Conservation (phyloP, 2,329 filamentous ascomycete genomes). For the Lasiodiplodia gonubiensis region DNA sequence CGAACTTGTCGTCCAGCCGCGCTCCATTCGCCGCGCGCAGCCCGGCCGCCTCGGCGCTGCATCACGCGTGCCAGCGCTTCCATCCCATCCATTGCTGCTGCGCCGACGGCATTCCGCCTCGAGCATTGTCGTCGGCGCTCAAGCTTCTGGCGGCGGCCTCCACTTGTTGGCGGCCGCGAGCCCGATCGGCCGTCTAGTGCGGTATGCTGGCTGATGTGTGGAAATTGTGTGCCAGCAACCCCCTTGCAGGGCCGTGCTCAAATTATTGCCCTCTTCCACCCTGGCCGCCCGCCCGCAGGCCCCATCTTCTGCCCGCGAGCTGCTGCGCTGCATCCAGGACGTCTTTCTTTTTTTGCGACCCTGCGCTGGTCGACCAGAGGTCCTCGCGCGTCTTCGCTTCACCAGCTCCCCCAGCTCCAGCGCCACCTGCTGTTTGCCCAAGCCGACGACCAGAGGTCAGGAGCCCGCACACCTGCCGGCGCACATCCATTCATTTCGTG, state of each 20-base stretch:
- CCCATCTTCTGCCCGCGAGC: slow-evolving; percentile 20
- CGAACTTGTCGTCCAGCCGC: not conserved
- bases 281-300: slow-evolving; percentile 22
- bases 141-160: slow-evolving; percentile 12
- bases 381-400: slow-evolving; percentile 18
- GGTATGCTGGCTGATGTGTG: slow-evolving; percentile 25
- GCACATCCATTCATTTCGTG: slow-evolving; percentile 29
- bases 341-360: slow-evolving; percentile 16
- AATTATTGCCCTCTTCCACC: slow-evolving; percentile 24
- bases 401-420: slow-evolving; percentile 4
- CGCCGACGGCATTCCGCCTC: slow-evolving; percentile 1
- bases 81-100: not conserved
- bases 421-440: slow-evolving; percentile 1
- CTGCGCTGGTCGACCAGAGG: slow-evolving; percentile 18
- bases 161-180: slow-evolving; percentile 12
- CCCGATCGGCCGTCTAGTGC: slow-evolving; percentile 23
- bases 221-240: slow-evolving; percentile 23
- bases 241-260: slow-evolving; percentile 24
- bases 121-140: slow-evolving; percentile 2
- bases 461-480: slow-evolving; percentile 5
- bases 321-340: slow-evolving; percentile 7
- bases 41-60: not conserved
- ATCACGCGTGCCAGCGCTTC: not conserved
- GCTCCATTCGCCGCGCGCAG: not conserved
- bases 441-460: slow-evolving; percentile 4